Evolutionary conservation across 495 filamentous ascomycete species (phyloP).

Genomic region (Penicillium fimorum): DNA sequence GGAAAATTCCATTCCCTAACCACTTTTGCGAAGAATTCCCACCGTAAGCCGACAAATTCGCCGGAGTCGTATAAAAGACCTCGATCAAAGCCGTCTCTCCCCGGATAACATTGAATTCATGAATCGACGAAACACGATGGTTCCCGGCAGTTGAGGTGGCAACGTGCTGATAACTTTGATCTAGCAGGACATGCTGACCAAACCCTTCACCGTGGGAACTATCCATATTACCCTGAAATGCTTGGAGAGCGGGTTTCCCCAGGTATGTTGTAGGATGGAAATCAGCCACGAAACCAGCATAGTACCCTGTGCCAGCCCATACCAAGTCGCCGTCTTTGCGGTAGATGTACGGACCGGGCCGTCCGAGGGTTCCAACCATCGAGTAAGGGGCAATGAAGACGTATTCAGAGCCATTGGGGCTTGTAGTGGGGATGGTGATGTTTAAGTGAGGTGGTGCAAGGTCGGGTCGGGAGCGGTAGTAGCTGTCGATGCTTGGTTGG

Average conservation of each 20-base stretch:
- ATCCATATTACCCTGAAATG: constrained; percentile 49
- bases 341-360: constrained; percentile 49
- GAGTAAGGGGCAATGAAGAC: constrained; percentile 50
- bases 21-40: constrained; percentile 28
- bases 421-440: constrained; percentile 48
- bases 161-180: constrained; percentile 49
- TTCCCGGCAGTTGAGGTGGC: constrained; percentile 41
- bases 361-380: constrained; percentile 19
- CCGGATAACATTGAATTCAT: constrained; percentile 49
- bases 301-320: constrained; percentile 52
- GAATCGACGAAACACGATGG: constrained; percentile 44
- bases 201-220: constrained; percentile 44
- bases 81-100: constrained; percentile 31
- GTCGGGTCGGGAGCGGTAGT: constrained; percentile 50
- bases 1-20: constrained; percentile 35
- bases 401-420: constrained; percentile 43
- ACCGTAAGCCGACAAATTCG: constrained; percentile 30
- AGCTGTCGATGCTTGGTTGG: constrained; percentile 4
- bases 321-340: constrained; percentile 49
- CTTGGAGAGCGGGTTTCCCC: constrained; percentile 45
- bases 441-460: constrained; percentile 52
- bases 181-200: constrained; percentile 44
- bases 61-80: constrained; percentile 23
- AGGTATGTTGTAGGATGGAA: constrained; percentile 35
- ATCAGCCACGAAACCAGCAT: constrained; percentile 44